A percentile compares a stretch with the other conserved stretches of the same genome.
These are phyloP conservation scores for Solanum neorickii DNA, from an alignment of 257 asterid genomes.

Conservation along the genomic window DNA sequence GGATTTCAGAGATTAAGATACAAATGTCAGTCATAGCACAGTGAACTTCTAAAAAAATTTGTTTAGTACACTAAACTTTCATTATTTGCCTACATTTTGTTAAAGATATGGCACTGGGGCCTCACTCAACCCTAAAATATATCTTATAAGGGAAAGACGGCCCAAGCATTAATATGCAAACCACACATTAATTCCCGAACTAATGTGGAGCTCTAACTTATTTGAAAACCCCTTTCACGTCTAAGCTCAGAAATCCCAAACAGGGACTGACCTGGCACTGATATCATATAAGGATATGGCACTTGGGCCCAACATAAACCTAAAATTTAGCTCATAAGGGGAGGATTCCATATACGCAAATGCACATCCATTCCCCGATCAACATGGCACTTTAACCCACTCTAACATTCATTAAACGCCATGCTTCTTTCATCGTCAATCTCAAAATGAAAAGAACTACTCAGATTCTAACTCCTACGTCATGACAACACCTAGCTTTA, in stretches of 20 bases:
- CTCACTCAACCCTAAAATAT: background rate
- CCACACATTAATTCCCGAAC: background rate
- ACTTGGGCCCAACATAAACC: too few species aligned
- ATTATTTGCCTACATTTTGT: background rate
- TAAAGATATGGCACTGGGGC: background rate
- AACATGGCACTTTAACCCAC: background rate
- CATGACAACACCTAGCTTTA: background rate
- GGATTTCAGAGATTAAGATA: constrained; percentile 12
- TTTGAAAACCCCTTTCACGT: background rate
- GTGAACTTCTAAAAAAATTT: background rate
- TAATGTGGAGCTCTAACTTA: background rate
- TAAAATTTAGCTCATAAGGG: too few species aligned
- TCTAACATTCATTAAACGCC: background rate
- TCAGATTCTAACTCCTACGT: background rate
- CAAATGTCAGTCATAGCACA: constrained; percentile 9
- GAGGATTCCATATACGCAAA: background rate
- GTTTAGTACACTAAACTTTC: background rate
- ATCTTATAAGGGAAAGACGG: background rate
- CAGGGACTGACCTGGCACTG: too few species aligned
- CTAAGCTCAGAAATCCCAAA: too few species aligned
- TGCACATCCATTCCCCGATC: background rate
- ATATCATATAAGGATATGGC: too few species aligned
- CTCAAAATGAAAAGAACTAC: background rate
- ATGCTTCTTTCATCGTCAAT: background rate
- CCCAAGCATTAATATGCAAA: background rate